Base-by-base conservation (phyloP, 257 asterid genomes). In the Prunella vulgaris region DNA sequence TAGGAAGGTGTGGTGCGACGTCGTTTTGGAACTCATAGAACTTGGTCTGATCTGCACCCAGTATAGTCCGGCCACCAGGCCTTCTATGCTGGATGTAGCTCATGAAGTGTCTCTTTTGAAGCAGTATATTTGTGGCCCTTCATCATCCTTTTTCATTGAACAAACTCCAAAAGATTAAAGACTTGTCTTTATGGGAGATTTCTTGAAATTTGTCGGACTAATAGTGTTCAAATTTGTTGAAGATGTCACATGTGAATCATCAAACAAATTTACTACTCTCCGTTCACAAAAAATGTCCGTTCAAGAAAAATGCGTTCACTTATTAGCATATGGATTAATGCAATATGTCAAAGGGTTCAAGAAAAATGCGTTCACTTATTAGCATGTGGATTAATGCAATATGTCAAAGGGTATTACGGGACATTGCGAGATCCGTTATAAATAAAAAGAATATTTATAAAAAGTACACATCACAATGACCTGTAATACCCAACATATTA, bases 81-180 rank as follows among this genome's bases (percentile, higher is more conserved):
- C 97, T 14, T 82, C 83, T 1, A 90, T 90, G 97, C 64, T 78
- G 18, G 96, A 90, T 78, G 87, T 90, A 4, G 94, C 90, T 54
- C 80, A 77, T 66, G 96, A 85, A 70, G 74, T 87, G 35, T 59
- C 81, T 49, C 65, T 85, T 42, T 35, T 88, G 68, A 89, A 91
- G 75, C 84, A 85, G 15, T 85, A 83, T 76, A 77, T 89, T 58
- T 68, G 81, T 67, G 72, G 65, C 46, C 4, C 63, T 74, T 56
- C 82, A 51, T 78, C 86, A 8, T 56, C 80, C 53, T 57, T 70
- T 10, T 37, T 60, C 49, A 21, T 35, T 44, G 84, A 80, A 76
- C 85, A 83, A 67, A 72, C 73, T 68, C 58, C 81, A 60, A 66
- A 46, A 30, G 52, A 78, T 38, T 75, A 17, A 58, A 44, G 35